Base-by-base conservation (phyloP, 495 filamentous ascomycete species). In the Penicillium macrosclerotiorum region DNA sequence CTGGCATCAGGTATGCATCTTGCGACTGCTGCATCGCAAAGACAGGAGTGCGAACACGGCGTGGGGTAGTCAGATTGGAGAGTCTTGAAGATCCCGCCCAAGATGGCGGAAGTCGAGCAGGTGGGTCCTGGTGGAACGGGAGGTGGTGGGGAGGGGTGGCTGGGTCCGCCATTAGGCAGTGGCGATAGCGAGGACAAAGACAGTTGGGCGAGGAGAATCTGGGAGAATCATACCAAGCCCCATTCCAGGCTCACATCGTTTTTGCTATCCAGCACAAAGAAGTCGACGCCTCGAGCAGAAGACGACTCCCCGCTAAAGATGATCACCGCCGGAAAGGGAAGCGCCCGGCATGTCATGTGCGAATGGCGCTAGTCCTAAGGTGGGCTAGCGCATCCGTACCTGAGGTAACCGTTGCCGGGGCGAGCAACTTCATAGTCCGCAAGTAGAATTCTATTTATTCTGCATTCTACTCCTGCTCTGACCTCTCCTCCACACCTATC, bases 1-100 rank as follows among this genome's bases (percentile, higher is more conserved):
- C 82, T 3, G 90, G 83, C 85, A 96, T 88, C 47, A 92, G 76
- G 66, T 86, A 94, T 16, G 90, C 88, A 59, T 88, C 84, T 45
- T 63, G 57, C 65, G 61, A 53, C 63, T 82, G 82, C 60, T 82
- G 82, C 60, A 54, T 54, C 47, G 49, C 49, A 42, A 37, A 38
- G 38, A 37, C 27, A 49, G 62, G 54, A 33, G 59, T 54, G 38
- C 45, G 66, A 52, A 60, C 29, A 42, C 54, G 48, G 23, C 41
- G 33, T 29, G 43, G 24, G 35, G 54, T 55, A 50, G 59, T 63
- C 42, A 52, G 55, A 40, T 54, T 53, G 44, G 55, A 52, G 50
- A 45, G 34, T 45, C 59, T 57, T 26, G 57, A 57, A 58, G 64
- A 57, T 53, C 58, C 46, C 33, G 59, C 26, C 59, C 55, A 62